Evolutionary conservation across 2,329 filamentous ascomycete genomes (phyloP).

Genomic region (Didymellaceae sp.): DNA sequence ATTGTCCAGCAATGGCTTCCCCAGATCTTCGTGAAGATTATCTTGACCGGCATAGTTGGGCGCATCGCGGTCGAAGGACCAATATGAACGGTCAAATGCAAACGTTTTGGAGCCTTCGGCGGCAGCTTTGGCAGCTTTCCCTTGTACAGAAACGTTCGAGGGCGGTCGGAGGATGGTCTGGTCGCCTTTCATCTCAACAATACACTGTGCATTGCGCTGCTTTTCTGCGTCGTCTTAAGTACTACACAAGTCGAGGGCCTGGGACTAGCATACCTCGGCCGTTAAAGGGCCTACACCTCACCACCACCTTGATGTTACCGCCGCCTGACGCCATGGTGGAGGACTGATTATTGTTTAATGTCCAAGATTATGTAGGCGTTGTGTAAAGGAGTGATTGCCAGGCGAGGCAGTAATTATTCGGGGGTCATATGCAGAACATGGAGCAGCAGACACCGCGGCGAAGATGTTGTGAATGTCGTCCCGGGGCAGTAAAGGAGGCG

Average conservation of each 20-base stretch:
- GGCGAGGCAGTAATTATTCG: constrained; percentile 18
- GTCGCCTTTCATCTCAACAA: constrained; percentile 92
- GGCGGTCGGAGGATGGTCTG: constrained; percentile 88
- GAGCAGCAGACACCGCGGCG: constrained; percentile 23
- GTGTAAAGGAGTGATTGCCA: constrained; percentile 23
- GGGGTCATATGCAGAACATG: constrained; percentile 31
- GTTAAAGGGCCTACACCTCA: constrained; percentile 95
- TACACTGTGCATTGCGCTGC: constrained; percentile 91
- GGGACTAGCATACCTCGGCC: constrained; percentile 72
- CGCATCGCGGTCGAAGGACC: constrained; percentile 89
- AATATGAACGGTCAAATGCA: constrained; percentile 96
- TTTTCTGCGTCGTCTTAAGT: constrained; percentile 67
- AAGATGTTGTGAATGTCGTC: background rate
- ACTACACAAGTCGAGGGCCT: background rate
- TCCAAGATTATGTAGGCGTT: constrained; percentile 10
- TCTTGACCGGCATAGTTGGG: constrained; percentile 88
- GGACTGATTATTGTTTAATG: constrained; percentile 2
- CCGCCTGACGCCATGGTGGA: constrained; percentile 72
- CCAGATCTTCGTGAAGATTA: constrained; percentile 85
- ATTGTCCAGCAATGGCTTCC: constrained; percentile 91
- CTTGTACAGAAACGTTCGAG: constrained; percentile 60
- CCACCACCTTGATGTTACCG: constrained; percentile 99
- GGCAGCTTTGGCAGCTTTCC: constrained; percentile 70
- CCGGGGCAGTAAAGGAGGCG: constrained; percentile 32
- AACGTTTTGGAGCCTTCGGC: constrained; percentile 79